Conservation (phyloP, 1,139 yeast genomes). For the Tardiomyces depauwii region DNA sequence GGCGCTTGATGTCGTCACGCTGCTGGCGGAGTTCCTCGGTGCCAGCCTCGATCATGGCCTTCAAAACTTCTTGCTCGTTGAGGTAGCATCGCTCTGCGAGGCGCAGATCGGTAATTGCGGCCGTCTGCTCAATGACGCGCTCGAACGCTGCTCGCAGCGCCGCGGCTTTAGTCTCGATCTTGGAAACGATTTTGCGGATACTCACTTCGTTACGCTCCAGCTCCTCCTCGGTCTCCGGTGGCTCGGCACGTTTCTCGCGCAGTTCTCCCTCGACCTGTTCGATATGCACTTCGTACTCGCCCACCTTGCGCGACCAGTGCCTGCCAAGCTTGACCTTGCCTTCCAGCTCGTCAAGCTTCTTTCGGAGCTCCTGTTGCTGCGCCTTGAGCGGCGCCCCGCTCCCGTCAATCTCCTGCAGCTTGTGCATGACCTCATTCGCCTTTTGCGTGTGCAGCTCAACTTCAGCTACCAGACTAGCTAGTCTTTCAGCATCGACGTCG, state of each 20-base stretch:
- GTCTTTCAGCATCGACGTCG: conserved; percentile 1
- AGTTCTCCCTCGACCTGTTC: not conserved
- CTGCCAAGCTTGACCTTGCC: conserved; percentile 3
- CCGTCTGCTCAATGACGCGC: not conserved
- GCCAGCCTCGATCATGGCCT: conserved; percentile 1
- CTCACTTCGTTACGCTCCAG: not conserved
- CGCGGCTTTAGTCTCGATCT: not conserved
- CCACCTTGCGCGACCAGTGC: not conserved
- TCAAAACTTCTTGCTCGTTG: conserved; percentile 1
- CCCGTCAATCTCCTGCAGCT: not conserved
- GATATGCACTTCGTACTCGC: not conserved
- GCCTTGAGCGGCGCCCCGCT: not conserved
- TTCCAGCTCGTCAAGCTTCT: not conserved
- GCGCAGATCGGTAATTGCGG: not conserved
- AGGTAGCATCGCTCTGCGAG: not conserved
- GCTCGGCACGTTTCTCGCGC: not conserved
- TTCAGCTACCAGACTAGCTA: conserved; percentile 2
- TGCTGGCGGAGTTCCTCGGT: conserved; percentile 3
- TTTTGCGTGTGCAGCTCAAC: not conserved
- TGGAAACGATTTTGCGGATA: not conserved
- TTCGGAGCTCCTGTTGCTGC: not conserved
- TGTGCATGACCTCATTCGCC: not conserved
- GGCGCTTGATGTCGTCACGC: conserved; percentile 6
- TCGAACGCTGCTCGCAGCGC: not conserved
- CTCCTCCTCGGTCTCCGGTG: not conserved